These are phyloP conservation scores for Cordyceps fumosorosea DNA, from an alignment of 2,329 filamentous ascomycete genomes.

Conservation along the genomic window DNA sequence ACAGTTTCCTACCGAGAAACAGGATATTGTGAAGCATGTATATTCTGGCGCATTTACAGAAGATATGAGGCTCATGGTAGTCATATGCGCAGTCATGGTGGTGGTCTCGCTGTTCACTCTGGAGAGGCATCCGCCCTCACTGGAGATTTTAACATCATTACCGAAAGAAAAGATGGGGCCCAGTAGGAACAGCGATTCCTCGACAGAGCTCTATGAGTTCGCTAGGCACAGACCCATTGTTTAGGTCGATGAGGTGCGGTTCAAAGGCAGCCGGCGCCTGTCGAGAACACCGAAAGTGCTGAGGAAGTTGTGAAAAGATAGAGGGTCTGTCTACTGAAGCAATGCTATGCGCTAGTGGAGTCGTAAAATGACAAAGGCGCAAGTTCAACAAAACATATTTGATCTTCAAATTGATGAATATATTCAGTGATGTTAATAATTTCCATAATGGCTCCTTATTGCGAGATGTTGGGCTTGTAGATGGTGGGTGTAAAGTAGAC, in stretches of 20 bases:
- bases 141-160: conserved; percentile 25
- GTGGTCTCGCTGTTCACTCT: conserved; percentile 38
- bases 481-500: conserved; percentile 34
- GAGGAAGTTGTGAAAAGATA: neutral
- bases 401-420: neutral
- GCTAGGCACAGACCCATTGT: conserved; percentile 15
- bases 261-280: neutral
- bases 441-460: neutral
- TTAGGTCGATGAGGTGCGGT: neutral
- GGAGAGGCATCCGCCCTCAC: conserved; percentile 33
- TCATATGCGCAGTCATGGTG: conserved; percentile 36
- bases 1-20: conserved; percentile 26
- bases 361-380: neutral
- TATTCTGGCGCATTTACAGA: conserved; percentile 41
- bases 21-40: conserved; percentile 30
- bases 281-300: neutral
- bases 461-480: conserved; percentile 5
- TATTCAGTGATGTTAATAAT: neutral
- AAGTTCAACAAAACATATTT: neutral
- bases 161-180: conserved; percentile 23
- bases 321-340: neutral
- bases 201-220: conserved; percentile 30
- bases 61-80: conserved; percentile 41
- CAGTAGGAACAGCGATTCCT: conserved; percentile 31
- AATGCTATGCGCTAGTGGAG: neutral